A percentile compares a stretch with the other conserved stretches of the same genome.
These are phyloP conservation scores for Sphagnum fallax DNA, from an alignment of 228 moss, liverwort and hornwort genomes.

Conservation along the genomic window DNA sequence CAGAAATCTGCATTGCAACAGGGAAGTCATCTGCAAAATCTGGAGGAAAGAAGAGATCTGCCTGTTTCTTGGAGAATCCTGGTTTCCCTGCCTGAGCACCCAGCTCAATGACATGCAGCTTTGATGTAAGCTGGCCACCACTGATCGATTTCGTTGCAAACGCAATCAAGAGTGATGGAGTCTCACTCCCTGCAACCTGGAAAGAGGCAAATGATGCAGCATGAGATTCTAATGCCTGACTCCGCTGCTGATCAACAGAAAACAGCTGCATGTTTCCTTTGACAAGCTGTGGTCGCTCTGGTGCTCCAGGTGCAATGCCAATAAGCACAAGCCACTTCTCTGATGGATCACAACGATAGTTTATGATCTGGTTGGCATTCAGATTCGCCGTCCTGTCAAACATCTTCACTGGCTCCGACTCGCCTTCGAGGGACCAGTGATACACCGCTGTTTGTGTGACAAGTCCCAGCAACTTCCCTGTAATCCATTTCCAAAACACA, in stretches of 20 bases:
- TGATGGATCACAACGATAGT: slow-evolving; percentile 81
- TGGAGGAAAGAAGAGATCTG: slow-evolving; percentile 93
- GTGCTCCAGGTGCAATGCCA: slow-evolving; percentile 81
- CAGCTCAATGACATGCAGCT: slow-evolving; percentile 96
- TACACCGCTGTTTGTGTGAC: slow-evolving; percentile 81
- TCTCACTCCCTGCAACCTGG: slow-evolving; percentile 94
- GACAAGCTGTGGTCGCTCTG: slow-evolving; percentile 86
- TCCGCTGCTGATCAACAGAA: slow-evolving; percentile 85
- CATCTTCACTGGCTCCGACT: slow-evolving; percentile 78
- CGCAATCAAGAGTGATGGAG: slow-evolving; percentile 75
- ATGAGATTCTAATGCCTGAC: slow-evolving; percentile 90
- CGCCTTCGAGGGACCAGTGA: slow-evolving; percentile 91
- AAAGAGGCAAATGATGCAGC: slow-evolving; percentile 75
- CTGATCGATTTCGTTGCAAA: slow-evolving; percentile 84
- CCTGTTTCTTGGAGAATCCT: slow-evolving; percentile 80
- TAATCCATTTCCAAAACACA: slow-evolving; percentile 96
- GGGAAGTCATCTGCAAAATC: slow-evolving; percentile 97
- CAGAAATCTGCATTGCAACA: slow-evolving; percentile 93
- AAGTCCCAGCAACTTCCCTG: slow-evolving; percentile 70
- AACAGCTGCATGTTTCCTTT: slow-evolving; percentile 95
- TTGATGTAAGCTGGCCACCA: slow-evolving; percentile 93
- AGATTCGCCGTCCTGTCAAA: slow-evolving; percentile 85
- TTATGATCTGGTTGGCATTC: slow-evolving; percentile 78
- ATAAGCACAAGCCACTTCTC: slow-evolving; percentile 96
- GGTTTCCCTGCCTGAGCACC: slow-evolving; percentile 89